These are phyloP conservation scores for Triticum aestivum DNA, from an alignment of 176 grass and related monocot species.

Conservation along the genomic window DNA sequence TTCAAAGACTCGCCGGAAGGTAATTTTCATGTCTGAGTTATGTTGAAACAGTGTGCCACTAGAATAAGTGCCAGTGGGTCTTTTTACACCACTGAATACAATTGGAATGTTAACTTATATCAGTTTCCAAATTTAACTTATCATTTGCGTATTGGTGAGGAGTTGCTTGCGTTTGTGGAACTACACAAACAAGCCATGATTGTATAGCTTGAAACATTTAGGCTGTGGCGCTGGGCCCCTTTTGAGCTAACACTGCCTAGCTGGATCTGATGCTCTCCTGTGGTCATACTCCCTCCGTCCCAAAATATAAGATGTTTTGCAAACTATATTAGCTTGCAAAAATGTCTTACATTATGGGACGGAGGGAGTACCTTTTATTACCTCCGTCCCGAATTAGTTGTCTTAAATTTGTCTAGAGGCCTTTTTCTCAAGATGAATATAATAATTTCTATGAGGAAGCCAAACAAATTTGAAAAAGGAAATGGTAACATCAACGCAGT, in stretches of 20 bases:
- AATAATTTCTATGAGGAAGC: neutral
- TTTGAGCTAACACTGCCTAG: neutral
- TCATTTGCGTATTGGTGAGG: neutral
- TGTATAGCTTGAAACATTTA: neutral
- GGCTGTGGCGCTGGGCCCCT: neutral
- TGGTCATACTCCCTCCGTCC: neutral
- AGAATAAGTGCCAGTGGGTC: neutral
- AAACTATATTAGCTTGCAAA: no score
- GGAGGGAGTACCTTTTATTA: neutral
- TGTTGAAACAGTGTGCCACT: neutral
- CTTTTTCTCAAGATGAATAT: neutral
- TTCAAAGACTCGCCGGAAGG: slow-evolving; percentile 61
- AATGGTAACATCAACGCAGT: neutral
- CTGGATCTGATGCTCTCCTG: slow-evolving; percentile 4
- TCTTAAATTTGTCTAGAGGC: neutral
- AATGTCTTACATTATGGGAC: no score
- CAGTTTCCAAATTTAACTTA: neutral
- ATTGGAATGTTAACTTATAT: slow-evolving; percentile 24
- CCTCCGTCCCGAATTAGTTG: no score
- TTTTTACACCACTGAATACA: slow-evolving; percentile 7
- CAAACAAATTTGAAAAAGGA: neutral
- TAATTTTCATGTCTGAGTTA: slow-evolving; percentile 31
- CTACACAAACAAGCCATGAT: neutral
- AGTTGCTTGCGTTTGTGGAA: neutral
- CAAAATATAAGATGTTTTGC: no score